A percentile compares a stretch with the other conserved stretches of the same genome.
Evolutionary conservation across 164 flowering plant genomes (phyloP).

Genomic region (Berberis vulgaris): DNA sequence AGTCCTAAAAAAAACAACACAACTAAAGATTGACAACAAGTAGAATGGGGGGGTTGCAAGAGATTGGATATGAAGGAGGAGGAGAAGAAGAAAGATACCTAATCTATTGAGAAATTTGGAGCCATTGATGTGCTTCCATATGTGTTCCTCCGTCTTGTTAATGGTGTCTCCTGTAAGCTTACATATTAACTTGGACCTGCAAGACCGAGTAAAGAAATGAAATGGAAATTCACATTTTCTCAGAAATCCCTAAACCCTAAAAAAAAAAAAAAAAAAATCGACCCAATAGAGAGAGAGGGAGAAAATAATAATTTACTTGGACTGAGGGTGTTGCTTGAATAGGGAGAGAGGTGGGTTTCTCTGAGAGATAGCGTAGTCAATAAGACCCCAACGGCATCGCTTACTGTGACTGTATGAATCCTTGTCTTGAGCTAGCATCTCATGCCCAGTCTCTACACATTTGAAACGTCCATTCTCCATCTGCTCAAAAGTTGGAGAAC

Average conservation of each 20-base stretch:
- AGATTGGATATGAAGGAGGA: not conserved
- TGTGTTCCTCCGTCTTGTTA: conserved; percentile 88
- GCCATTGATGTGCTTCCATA: conserved; percentile 94
- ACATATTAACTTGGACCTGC: conserved; percentile 76
- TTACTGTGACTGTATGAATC: conserved; percentile 60
- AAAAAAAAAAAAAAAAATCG: not conserved
- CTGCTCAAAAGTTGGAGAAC: conserved; percentile 57
- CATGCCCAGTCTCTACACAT: conserved; percentile 90
- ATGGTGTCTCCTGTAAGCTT: conserved; percentile 75
- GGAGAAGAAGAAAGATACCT: conserved; percentile 32
- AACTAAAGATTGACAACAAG: not conserved
- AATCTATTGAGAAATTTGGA: conserved; percentile 69
- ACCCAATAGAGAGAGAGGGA: not conserved
- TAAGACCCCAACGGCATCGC: conserved; percentile 73
- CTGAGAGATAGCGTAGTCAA: conserved; percentile 43
- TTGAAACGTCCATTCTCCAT: conserved; percentile 69
- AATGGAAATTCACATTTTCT: not conserved
- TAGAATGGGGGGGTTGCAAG: too few species aligned
- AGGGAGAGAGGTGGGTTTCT: conserved; percentile 77
- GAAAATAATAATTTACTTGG: conserved; percentile 30
- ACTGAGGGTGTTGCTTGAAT: conserved; percentile 66
- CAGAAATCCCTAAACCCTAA: conserved; percentile 2
- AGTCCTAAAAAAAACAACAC: not conserved
- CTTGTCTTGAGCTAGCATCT: conserved; percentile 42
- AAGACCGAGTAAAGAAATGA: not conserved